Percentiles rank a stretch among this genome's conserved stretches.
phyloP scores from a whole-genome alignment of 192 early-diverging fungal species.

The Coemansia sp. region DNA sequence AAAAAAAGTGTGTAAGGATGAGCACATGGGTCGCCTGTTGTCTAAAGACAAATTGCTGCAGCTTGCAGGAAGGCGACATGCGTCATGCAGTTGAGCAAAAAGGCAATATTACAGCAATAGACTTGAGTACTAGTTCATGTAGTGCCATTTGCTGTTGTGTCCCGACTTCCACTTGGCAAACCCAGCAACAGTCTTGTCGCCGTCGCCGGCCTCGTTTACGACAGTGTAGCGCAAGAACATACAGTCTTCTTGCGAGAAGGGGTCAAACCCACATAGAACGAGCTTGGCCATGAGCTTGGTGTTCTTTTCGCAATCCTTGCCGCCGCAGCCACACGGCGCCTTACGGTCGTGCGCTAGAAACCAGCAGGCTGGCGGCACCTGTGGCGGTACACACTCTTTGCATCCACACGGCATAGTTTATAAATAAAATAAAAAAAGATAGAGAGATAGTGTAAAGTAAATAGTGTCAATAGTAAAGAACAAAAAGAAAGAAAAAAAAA shows the following conservation, averaged over 20 bases:
- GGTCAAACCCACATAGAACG: conserved; percentile 39
- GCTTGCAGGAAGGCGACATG: background rate
- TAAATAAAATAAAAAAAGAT: conserved; percentile 8
- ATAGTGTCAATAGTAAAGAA: background rate
- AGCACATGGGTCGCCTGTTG: conserved; percentile 6
- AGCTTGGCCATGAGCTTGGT: conserved; percentile 44
- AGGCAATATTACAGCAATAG: conserved; percentile 1
- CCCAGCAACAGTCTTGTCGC: conserved; percentile 33
- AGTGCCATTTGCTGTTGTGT: conserved; percentile 36
- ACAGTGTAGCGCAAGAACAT: conserved; percentile 48
- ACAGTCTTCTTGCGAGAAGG: conserved; percentile 34
- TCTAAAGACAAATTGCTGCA: conserved; percentile 7
- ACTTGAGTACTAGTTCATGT: conserved; percentile 16
- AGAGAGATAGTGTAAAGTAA: background rate
- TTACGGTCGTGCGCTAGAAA: conserved; percentile 47
- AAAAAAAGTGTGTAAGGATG: background rate
- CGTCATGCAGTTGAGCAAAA: conserved; percentile 8
- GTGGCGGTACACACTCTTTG: conserved; percentile 13
- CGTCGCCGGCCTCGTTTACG: conserved; percentile 35
- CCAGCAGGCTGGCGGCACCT: conserved; percentile 41
- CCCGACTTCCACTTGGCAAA: conserved; percentile 54
- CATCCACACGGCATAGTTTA: conserved; percentile 38
- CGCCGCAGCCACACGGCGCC: conserved; percentile 48
- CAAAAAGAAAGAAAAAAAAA: conserved; percentile 3
- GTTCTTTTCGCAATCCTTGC: conserved; percentile 35